Evolutionary conservation across 1,284 basidiomycete genomes (phyloP).

Genomic region (Irpex rosettiformis): DNA sequence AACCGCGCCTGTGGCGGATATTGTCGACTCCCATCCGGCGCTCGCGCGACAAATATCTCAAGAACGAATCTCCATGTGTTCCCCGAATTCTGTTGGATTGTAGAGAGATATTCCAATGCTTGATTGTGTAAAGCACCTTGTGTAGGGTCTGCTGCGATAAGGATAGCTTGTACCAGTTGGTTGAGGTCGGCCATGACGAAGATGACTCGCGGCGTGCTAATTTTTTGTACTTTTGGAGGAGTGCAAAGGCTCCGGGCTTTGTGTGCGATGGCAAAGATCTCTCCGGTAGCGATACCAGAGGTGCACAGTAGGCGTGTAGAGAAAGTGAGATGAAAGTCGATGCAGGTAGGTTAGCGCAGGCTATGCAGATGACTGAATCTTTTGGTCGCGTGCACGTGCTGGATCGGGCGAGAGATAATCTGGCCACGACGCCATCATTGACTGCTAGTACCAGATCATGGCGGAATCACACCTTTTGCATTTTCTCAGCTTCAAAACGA

Average conservation of each 20-base stretch:
- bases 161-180: constrained; percentile 78
- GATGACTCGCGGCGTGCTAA: constrained; percentile 3
- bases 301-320: constrained; percentile 4
- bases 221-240: not conserved
- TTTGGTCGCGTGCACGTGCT: constrained; percentile 21
- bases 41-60: constrained; percentile 65
- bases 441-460: no score
- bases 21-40: constrained; percentile 55
- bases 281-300: not conserved
- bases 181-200: constrained; percentile 45
- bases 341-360: not conserved
- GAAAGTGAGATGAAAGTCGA: constrained; percentile 10
- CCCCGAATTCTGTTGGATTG: constrained; percentile 70
- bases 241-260: not conserved
- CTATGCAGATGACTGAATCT: constrained; percentile 3
- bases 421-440: not conserved
- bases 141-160: constrained; percentile 78
- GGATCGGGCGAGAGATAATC: constrained; percentile 1
- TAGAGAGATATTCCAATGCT: constrained; percentile 78
- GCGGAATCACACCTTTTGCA: no score
- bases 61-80: constrained; percentile 81
- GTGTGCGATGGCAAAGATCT: not conserved
- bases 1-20: constrained; percentile 77
- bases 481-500: no score
- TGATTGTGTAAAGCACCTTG: constrained; percentile 70